phyloP scores from a whole-genome alignment of 2,329 filamentous ascomycete genomes.

The Chalaropsis ovoidea region DNA sequence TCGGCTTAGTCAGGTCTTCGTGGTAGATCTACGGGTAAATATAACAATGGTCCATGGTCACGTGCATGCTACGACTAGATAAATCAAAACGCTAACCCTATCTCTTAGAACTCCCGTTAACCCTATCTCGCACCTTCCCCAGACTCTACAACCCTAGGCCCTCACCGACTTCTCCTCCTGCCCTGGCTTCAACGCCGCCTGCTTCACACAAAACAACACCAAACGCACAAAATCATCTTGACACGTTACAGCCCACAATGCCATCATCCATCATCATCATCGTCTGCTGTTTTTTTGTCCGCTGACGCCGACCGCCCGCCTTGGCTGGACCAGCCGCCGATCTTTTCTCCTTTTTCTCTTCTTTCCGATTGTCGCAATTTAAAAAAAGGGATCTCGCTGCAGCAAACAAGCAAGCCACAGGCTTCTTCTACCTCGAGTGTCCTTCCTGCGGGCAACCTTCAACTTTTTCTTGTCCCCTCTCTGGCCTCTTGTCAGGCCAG shows the following conservation, averaged over 20 bases:
- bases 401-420: background rate
- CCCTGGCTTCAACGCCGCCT: background rate
- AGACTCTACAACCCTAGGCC: background rate
- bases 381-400: background rate
- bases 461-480: background rate
- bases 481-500: background rate
- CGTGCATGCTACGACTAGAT: too few species aligned
- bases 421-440: background rate
- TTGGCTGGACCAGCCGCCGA: background rate
- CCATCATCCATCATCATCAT: background rate
- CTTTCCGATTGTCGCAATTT: conserved; percentile 11
- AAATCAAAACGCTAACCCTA: too few species aligned
- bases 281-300: background rate
- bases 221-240: background rate
- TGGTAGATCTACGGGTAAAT: background rate
- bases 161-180: background rate
- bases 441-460: background rate
- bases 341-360: conserved; percentile 3
- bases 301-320: background rate
- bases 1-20: conserved; percentile 1
- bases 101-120: too few species aligned
- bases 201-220: background rate
- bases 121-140: too few species aligned
- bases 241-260: background rate
- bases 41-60: background rate